Conservation (phyloP, 2,329 filamentous ascomycete genomes). For the Venturia asperata region DNA sequence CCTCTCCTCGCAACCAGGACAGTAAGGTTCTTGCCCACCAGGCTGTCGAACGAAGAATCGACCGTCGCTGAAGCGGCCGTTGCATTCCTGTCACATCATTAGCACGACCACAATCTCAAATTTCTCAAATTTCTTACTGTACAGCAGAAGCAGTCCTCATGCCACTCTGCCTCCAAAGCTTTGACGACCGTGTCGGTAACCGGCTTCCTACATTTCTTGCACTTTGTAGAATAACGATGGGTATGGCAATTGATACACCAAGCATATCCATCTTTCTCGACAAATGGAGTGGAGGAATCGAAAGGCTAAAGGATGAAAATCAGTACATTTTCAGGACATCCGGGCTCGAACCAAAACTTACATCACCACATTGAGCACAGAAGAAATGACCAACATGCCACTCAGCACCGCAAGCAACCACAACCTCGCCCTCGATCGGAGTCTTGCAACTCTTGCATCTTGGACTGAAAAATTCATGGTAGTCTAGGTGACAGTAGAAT, state of each 20-base stretch:
- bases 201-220: constrained; percentile 72
- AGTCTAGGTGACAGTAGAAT: constrained; percentile 98
- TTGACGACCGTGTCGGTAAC: constrained; percentile 86
- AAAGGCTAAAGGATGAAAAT: constrained; percentile 42
- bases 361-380: constrained; percentile 93
- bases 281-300: constrained; percentile 63
- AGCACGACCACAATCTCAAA: not conserved
- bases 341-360: constrained; percentile 26
- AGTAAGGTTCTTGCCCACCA: constrained; percentile 52
- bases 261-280: constrained; percentile 95
- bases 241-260: constrained; percentile 96
- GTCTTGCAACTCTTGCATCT: constrained; percentile 95
- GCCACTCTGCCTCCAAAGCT: constrained; percentile 88
- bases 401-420: constrained; percentile 87
- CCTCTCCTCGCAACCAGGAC: constrained; percentile 55
- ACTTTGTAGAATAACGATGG: constrained; percentile 82
- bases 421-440: constrained; percentile 89
- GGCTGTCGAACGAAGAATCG: constrained; percentile 54
- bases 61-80: constrained; percentile 53
- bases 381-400: constrained; percentile 99
- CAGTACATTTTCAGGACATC: constrained; percentile 8
- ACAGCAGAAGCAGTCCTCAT: constrained; percentile 85
- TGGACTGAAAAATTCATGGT: constrained; percentile 88
- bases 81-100: constrained; percentile 45
- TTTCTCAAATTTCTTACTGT: constrained; percentile 37